These are phyloP conservation scores for Nemania bipapillata DNA, from an alignment of 2,329 filamentous ascomycete species.

Conservation along the genomic window DNA sequence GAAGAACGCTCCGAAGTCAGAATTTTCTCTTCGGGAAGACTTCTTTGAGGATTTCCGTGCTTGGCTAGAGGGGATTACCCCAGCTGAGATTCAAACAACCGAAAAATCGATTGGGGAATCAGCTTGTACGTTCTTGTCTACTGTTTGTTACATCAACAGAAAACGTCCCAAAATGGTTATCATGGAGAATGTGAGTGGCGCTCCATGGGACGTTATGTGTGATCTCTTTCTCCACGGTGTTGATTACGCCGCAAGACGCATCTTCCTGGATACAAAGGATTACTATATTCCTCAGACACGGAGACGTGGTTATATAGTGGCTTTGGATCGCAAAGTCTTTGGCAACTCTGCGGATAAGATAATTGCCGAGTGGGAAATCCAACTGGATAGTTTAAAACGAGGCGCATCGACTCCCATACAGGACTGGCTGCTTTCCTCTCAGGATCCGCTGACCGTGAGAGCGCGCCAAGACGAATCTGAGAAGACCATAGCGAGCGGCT, in stretches of 20 bases:
- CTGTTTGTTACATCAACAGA: slow-evolving; percentile 66
- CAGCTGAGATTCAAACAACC: slow-evolving; percentile 59
- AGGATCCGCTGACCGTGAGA: slow-evolving; percentile 65
- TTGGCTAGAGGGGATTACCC: slow-evolving; percentile 49
- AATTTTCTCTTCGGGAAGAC: slow-evolving; percentile 31
- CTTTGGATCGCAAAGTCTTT: slow-evolving; percentile 58
- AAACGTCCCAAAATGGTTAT: slow-evolving; percentile 72
- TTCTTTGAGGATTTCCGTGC: slow-evolving; percentile 21
- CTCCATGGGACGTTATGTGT: slow-evolving; percentile 68
- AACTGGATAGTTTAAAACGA: slow-evolving; percentile 62
- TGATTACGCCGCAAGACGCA: slow-evolving; percentile 65
- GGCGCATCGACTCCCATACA: slow-evolving; percentile 71
- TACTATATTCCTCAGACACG: slow-evolving; percentile 80
- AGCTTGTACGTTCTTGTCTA: slow-evolving; percentile 70
- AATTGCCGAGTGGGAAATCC: slow-evolving; percentile 56
- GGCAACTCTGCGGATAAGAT: slow-evolving; percentile 44
- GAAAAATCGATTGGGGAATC: slow-evolving; percentile 72
- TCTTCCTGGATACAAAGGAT: slow-evolving; percentile 72
- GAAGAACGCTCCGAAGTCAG: background rate
- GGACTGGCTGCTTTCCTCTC: slow-evolving; percentile 67
- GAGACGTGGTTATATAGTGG: slow-evolving; percentile 68
- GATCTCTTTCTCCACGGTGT: slow-evolving; percentile 55
- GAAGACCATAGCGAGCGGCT: slow-evolving; percentile 44
- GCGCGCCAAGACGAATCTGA: slow-evolving; percentile 61
- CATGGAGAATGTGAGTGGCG: slow-evolving; percentile 74